Conservation (phyloP, 2,329 filamentous ascomycete species). For the Plenodomus lindquistii region DNA sequence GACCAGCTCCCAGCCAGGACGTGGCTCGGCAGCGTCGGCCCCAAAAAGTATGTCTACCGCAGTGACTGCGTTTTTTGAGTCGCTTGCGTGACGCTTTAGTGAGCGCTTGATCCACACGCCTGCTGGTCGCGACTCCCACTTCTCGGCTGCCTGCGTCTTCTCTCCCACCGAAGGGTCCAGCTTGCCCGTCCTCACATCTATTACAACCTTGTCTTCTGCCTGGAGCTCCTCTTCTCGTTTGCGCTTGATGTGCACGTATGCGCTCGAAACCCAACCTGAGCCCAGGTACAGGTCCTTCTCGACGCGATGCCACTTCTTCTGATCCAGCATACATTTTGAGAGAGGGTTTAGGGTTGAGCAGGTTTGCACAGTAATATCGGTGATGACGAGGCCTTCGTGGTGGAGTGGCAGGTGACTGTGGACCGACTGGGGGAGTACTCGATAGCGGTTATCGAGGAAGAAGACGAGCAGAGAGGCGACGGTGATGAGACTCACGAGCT, state of each 20-base stretch:
- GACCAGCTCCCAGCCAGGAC: slow-evolving; percentile 80
- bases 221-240: slow-evolving; percentile 84
- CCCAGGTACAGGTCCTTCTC: slow-evolving; percentile 88
- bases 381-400: slow-evolving; percentile 81
- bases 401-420: slow-evolving; percentile 84
- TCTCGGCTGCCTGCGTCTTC: slow-evolving; percentile 60
- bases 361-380: slow-evolving; percentile 76
- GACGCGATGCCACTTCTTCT: slow-evolving; percentile 75
- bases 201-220: slow-evolving; percentile 73
- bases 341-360: slow-evolving; percentile 77
- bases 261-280: slow-evolving; percentile 72
- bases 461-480: slow-evolving; percentile 71
- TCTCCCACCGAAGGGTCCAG: slow-evolving; percentile 67
- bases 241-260: slow-evolving; percentile 79
- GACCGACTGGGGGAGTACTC: slow-evolving; percentile 80
- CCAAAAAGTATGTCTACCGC: slow-evolving; percentile 87
- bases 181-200: slow-evolving; percentile 76
- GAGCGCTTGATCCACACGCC: slow-evolving; percentile 84
- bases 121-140: slow-evolving; percentile 76
- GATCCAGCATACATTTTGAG: slow-evolving; percentile 74
- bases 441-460: slow-evolving; percentile 85
- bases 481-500: slow-evolving; percentile 69
- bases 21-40: slow-evolving; percentile 86
- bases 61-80: slow-evolving; percentile 75
- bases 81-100: slow-evolving; percentile 71